Base-by-base conservation (phyloP, 1,139 yeast genomes). In the Yarrowia galli region DNA sequence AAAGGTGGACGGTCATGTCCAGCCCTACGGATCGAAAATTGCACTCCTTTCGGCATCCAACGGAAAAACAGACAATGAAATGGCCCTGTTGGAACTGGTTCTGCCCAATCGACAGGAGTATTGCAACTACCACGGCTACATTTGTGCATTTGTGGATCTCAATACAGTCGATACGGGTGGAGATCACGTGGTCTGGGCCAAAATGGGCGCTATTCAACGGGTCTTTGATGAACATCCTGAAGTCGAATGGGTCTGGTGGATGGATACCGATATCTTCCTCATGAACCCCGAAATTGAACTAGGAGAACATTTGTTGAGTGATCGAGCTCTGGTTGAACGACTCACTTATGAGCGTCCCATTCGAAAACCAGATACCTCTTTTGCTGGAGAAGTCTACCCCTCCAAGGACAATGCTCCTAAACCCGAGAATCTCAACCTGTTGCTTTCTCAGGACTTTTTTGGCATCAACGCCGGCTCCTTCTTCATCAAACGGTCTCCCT, bases 381-480 rank as follows among this genome's bases (percentile, higher is more conserved):
- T 71, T 51, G 45, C 42, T 22, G 75, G 75, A 25, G 68, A 69
- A 18, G 43, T 67, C 2, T 70, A 69, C 64, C 70, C 71, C 43
- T 40, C 63, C 9, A 54, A 66, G 42, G 73, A 68, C 1, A 70
- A 73, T 12, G 58, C 71, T 16, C 64, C 64, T 16, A 43, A 58
- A 16, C 16, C 64, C 2, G 64, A 69, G n/a, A 69, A 74, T 7
- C 67, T 77, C 40, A 74, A 74, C 36, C 48, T 77, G 40, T 70
- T 77, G 22, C 67, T 76, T 13, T 64, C 74, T 12, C 78, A 76
- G 60, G 79, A 77, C 68, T 58, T 68, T 66, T 68, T 73, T 54
- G 78, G 79, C 7, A 67, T 79, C 42, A 79, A 79, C 67, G 78
- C 81, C 0, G 82, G 82, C 16, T 77, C 80, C 10, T 76, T 79